Evolutionary conservation across 176 grass and related monocot species (phyloP), one percentile per base, ranked within the genome.

Genomic region (Triticum monococcum): DNA sequence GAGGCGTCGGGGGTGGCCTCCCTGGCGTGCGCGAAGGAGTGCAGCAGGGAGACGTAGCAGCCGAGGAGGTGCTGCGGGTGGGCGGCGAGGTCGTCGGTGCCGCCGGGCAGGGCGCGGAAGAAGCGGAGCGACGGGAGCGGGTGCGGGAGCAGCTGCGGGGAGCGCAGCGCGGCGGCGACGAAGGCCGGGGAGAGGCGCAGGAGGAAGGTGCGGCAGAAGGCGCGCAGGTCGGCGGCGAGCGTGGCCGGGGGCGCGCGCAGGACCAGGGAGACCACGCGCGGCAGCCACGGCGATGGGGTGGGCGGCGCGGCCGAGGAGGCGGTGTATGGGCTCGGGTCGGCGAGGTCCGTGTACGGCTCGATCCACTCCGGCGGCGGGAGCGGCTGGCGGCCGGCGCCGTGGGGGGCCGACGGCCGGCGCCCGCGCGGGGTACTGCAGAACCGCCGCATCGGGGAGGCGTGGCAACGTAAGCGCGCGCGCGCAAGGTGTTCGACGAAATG

Each of bases 191-290:
- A 92, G 62, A 93, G 89, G 67, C 77, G 91, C 43, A 95, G 87
- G 85, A 98, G 85, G 77, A 90, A 93, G 17, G 85, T 90, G 28
- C 12, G 76, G 95, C 95, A 95, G 79, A 95, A 98, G 86, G 89
- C 84, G 50, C 83, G 79, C 13, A 98, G 95, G 74, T 95, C 79
- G 80, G 87, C 76, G 37, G 90, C 83, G 28, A 98, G 86, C 43
- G 90, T 83, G n/a, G 78, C 57, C 1, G 83, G 78, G 3, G 81
- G 86, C 12, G 95, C 92, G 56, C 86, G 79, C 62, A 98, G 88
- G 83, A 98, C 80, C 38, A 95, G 81, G 81, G 88, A 82, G 75
- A 95, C 82, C 37, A 98, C 85, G 26, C 89, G 93, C 54, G 88
- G 30, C 63, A 98, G 91, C 93, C 93, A 95, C 6, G 96, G 95